Evolutionary conservation across 78 protist species (phyloP).

Genomic region (Parvularia atlantis): DNA sequence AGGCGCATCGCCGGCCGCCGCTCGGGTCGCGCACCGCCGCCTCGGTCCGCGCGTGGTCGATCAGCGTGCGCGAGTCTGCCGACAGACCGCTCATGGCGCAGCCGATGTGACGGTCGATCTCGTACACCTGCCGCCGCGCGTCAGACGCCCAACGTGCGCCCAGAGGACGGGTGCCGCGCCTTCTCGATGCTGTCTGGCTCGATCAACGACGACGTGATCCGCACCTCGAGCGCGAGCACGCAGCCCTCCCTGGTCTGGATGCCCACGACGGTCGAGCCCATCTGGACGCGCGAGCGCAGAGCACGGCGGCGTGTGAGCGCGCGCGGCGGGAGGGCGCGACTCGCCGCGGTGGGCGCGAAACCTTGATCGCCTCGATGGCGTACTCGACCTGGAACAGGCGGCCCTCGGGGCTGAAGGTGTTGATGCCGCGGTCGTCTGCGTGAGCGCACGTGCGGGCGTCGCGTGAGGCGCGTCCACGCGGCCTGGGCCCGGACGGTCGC

Average conservation of each 20-base stretch:
- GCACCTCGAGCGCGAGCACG: conserved; percentile 94
- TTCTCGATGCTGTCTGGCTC: conserved; percentile 65
- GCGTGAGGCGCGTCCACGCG: too few species aligned
- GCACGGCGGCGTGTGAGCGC: background rate
- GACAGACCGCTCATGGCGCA: conserved; percentile 91
- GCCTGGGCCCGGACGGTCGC: too few species aligned
- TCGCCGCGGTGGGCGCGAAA: conserved; percentile 1
- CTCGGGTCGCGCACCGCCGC: conserved; percentile 77
- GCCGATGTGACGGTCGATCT: conserved; percentile 62
- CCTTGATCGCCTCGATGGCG: conserved; percentile 96
- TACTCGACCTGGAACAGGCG: conserved; percentile 97
- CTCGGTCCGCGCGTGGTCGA: conserved; percentile 93
- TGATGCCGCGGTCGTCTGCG: conserved; percentile 82
- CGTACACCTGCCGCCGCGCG: too few species aligned
- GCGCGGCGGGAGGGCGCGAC: background rate
- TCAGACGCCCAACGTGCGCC: too few species aligned
- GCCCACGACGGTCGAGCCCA: conserved; percentile 95
- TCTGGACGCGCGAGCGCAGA: conserved; percentile 20
- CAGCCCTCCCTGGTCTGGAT: conserved; percentile 96
- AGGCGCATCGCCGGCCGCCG: too few species aligned
- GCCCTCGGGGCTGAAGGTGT: conserved; percentile 99
- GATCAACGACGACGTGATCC: conserved; percentile 85
- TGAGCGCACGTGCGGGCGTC: too few species aligned
- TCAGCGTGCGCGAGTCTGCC: conserved; percentile 95
- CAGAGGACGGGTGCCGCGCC: too few species aligned